Conservation (phyloP, 2,329 filamentous ascomycete genomes). For the Colletotrichum acutatum region DNA sequence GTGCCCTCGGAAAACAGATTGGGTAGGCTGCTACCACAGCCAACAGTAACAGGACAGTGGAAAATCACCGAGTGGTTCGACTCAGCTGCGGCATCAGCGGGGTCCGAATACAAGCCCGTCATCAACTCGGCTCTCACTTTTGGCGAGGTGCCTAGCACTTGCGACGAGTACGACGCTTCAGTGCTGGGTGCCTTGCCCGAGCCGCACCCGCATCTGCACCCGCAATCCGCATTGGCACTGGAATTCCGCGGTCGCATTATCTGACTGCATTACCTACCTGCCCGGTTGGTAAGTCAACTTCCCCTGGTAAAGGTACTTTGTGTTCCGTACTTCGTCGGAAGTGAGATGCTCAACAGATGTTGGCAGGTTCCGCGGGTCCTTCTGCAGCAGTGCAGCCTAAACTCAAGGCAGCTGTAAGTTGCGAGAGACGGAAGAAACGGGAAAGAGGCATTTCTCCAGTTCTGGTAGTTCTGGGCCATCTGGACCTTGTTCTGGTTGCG, state of each 20-base stretch:
- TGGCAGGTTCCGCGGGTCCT: neutral
- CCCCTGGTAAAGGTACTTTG: neutral
- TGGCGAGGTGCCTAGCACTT: constrained; percentile 26
- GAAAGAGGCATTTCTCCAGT: neutral
- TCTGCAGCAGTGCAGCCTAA: neutral
- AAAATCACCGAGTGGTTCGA: constrained; percentile 28
- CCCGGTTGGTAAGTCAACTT: neutral
- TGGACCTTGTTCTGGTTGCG: constrained; percentile 1
- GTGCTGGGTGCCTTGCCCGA: constrained; percentile 25
- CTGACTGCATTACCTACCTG: constrained; percentile 3
- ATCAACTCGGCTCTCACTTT: neutral
- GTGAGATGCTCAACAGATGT: constrained; percentile 1
- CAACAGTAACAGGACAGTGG: neutral
- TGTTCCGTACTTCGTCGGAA: neutral
- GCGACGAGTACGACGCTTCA: neutral
- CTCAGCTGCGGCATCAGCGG: constrained; percentile 1
- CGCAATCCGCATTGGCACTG: neutral
- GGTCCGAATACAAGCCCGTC: neutral
- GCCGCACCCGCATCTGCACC: neutral
- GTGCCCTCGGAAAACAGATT: neutral
- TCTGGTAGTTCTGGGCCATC: neutral
- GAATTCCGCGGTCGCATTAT: neutral
- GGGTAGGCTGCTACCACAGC: neutral
- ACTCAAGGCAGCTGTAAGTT: neutral
- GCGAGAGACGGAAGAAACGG: neutral